phyloP scores from a whole-genome alignment of 78 protist species.

The Creolimax fragrantissima region DNA sequence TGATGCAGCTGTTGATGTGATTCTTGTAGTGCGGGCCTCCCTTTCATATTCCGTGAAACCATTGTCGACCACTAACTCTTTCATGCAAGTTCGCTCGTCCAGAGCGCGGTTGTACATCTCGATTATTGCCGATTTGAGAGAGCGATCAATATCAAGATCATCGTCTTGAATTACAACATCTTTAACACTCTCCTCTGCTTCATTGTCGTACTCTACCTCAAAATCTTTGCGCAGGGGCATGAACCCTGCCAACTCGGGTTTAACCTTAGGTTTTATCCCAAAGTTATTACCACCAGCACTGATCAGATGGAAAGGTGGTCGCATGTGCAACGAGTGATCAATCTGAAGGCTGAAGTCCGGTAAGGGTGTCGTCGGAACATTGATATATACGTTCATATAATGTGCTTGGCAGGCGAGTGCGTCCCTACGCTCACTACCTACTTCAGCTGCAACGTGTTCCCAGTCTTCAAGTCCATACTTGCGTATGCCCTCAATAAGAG shows the following conservation, averaged over 20 bases:
- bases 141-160: background rate
- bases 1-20: too few relatives aligned
- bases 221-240: background rate
- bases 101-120: background rate
- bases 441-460: background rate
- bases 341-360: background rate
- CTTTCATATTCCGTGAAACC: background rate
- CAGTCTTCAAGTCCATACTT: background rate
- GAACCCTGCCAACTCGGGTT: background rate
- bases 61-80: background rate
- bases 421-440: background rate
- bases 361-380: background rate
- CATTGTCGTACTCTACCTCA: background rate
- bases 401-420: background rate
- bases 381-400: background rate
- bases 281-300: background rate
- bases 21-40: background rate
- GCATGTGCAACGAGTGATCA: too few relatives aligned
- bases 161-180: background rate
- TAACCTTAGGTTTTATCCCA: background rate
- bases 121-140: background rate
- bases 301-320: too few relatives aligned
- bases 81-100: background rate
- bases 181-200: background rate
- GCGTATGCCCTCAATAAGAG: background rate